Conservation (phyloP, 805 yeast species). For the Spathaspora boniae region DNA sequence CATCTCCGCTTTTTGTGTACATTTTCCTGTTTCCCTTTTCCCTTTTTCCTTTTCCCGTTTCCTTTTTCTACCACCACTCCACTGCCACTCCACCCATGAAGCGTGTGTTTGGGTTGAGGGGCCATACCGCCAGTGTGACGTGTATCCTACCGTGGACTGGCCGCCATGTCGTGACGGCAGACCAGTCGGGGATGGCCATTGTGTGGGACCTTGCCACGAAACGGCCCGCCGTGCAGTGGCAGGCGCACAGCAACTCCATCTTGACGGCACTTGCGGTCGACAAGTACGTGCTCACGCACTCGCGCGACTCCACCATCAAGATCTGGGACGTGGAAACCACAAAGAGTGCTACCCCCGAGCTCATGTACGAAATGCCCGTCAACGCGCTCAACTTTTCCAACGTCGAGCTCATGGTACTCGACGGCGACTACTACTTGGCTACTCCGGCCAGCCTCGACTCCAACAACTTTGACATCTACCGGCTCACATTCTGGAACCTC, state of each 20-base stretch:
- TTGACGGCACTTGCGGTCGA: slow-evolving; percentile 40
- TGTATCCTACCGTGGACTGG: slow-evolving; percentile 8
- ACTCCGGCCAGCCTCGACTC: slow-evolving; percentile 68
- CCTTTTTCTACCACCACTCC: too few species aligned
- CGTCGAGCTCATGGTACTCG: slow-evolving; percentile 21
- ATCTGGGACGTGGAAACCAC: slow-evolving; percentile 37
- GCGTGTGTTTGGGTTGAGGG: slow-evolving; percentile 18
- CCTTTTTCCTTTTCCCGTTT: too few species aligned
- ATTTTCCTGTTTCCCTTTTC: too few species aligned
- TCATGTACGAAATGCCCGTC: slow-evolving; percentile 52
- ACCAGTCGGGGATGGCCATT: slow-evolving; percentile 47
- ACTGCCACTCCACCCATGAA: too few species aligned
- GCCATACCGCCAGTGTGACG: slow-evolving; percentile 18
- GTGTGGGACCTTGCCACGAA: slow-evolving; percentile 62
- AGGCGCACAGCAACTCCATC: slow-evolving; percentile 53
- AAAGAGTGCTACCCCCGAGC: slow-evolving; percentile 1
- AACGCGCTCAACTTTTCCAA: slow-evolving; percentile 73
- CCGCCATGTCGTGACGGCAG: slow-evolving; percentile 3
- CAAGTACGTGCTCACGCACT: slow-evolving; percentile 52
- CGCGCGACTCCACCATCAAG: slow-evolving; percentile 55
- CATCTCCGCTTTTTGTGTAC: too few species aligned
- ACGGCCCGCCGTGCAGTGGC: slow-evolving; percentile 56
- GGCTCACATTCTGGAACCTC: slow-evolving; percentile 20
- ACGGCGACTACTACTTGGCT: slow-evolving; percentile 35
- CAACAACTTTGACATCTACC: slow-evolving; percentile 61